Evolutionary conservation across 305 asterid genomes (phyloP), one percentile per base, ranked within the genome.

Genomic region (Andrographis paniculata): DNA sequence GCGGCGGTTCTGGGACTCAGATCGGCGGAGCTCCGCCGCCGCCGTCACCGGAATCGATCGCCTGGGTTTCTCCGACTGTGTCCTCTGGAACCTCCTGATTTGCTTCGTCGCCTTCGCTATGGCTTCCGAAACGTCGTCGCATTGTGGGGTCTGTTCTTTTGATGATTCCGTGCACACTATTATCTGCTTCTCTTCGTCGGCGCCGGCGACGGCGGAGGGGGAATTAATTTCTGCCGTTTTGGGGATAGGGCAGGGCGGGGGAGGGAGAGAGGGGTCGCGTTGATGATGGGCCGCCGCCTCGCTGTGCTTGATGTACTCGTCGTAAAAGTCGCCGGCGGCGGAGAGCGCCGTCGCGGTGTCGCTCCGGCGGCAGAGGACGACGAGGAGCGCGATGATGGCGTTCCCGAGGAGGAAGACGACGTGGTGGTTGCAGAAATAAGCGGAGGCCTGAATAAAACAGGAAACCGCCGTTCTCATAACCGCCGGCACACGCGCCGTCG

Each of bases 331-430:
- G n/a, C 45, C 69, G 42, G 16, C 42, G 21, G 52, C 68, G 14
- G 69, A 43, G 36, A 17, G 49, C 12, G 15, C 47, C 12, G 15
- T 5, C 1, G 28, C 64, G 57, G 58, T 44, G 66, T 52, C 74
- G 57, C 17, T 60, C 5, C 45, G 69, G 59, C 89, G 79, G 50
- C 74, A 75, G 6, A 79, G 74, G 5, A 76, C 51, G 47, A 71
- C 59, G 5, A 84, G 54, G 23, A 56, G 20, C 2, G 62, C 61
- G n/a, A 88, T 68, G 16, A 88, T 84, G 14, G 59, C 69, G 65
- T 88, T 88, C 3, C 94, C 95, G 69, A 88, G 72, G 42, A 88
- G 56, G 52, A 88, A 88, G 50, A 77, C 94, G 10, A 79, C 74
- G 72, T 73, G 95, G 55, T 78, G 87, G 53, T 82, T 84, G 55